Conservation (phyloP, 441 rosid genomes). For the Bruguiera hainesii region DNA sequence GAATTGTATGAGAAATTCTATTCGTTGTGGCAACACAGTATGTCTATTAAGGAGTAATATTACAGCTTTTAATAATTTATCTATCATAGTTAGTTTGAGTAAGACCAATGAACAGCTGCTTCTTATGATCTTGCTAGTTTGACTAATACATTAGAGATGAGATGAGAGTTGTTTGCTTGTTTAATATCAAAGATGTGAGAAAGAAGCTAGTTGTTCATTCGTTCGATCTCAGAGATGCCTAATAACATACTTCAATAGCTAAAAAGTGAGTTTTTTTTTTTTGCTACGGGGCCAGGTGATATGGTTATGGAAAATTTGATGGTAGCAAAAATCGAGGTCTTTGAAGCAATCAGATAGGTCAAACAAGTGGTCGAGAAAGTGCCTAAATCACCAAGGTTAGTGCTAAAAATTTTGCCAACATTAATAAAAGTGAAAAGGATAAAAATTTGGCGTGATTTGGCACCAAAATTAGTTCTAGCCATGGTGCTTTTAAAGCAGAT, state of each 20-base stretch:
- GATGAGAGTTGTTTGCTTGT: background rate
- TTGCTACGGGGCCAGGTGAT: background rate
- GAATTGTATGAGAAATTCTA: background rate
- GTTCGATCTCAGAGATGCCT: background rate
- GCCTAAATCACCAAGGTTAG: background rate
- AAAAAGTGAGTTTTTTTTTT: background rate
- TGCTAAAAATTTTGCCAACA: background rate
- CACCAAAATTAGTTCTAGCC: background rate
- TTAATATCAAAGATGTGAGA: background rate
- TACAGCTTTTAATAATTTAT: too few relatives aligned
- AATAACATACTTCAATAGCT: background rate
- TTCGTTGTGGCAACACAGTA: background rate
- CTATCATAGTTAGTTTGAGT: too few relatives aligned
- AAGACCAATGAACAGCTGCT: too few relatives aligned
- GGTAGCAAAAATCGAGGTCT: background rate
- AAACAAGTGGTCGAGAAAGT: background rate
- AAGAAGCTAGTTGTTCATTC: too few relatives aligned
- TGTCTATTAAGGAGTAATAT: background rate
- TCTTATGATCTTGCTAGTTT: too few relatives aligned
- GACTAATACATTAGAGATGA: background rate
- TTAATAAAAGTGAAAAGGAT: background rate
- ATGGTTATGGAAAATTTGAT: background rate
- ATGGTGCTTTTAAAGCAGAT: background rate
- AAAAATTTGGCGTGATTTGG: background rate
- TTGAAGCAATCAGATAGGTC: background rate